A percentile compares a stretch with the other conserved stretches of the same genome.
Conservation (phyloP, 2,329 filamentous ascomycete genomes). For the Talaromyces marneffei region DNA sequence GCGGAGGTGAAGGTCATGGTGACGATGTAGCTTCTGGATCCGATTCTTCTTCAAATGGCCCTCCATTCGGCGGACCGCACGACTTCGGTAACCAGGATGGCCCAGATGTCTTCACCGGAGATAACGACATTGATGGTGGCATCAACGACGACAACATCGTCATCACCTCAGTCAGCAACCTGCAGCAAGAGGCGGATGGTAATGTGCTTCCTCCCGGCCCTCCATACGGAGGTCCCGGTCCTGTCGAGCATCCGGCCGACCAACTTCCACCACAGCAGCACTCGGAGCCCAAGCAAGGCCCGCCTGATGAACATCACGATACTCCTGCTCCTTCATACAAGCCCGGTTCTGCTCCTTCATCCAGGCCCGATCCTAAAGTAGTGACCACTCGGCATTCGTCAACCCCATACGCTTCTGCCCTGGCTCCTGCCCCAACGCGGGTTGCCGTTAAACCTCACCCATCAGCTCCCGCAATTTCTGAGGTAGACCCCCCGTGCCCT, state of each 20-base stretch:
- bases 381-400: not conserved
- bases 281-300: constrained; percentile 7
- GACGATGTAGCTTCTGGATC: not conserved
- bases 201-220: not conserved
- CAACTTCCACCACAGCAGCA: constrained; percentile 7
- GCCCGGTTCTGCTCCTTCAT: not conserved
- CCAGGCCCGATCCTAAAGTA: not conserved
- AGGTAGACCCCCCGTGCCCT: not conserved
- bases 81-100: constrained; percentile 6
- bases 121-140: constrained; percentile 6
- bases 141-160: constrained; percentile 14
- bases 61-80: constrained; percentile 5
- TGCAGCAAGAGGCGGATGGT: constrained; percentile 1
- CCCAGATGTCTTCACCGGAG: not conserved
- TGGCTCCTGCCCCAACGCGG: not conserved
- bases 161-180: constrained; percentile 5
- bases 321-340: not conserved
- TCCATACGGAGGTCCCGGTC: not conserved
- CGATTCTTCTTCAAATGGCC: not conserved
- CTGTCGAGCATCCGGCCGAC: not conserved
- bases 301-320: constrained; percentile 1
- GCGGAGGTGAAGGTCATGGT: not conserved
- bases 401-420: not conserved
- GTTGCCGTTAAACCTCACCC: no score
- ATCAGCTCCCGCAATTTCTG: not conserved